Evolutionary conservation across 805 yeast genomes (phyloP).

Genomic region (Zygoascus flipseniorum): DNA sequence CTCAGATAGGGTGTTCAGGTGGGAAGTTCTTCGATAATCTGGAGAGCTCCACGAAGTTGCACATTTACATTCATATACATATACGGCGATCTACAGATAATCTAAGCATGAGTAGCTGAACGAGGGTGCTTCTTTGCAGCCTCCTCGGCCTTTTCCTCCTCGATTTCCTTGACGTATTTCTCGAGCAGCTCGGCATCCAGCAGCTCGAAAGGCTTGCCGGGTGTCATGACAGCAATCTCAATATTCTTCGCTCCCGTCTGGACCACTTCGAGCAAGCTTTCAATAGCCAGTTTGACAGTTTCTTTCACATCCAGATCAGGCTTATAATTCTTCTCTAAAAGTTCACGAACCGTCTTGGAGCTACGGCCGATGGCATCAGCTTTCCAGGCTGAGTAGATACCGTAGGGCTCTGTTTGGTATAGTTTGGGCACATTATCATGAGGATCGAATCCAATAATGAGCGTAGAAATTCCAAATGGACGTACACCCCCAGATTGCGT

Average conservation of each 20-base stretch:
- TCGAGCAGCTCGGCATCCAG: constrained; percentile 67
- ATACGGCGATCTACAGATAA: too few species aligned
- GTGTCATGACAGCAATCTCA: constrained; percentile 80
- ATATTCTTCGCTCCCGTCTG: constrained; percentile 97
- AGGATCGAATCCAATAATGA: constrained; percentile 92
- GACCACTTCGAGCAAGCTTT: constrained; percentile 87
- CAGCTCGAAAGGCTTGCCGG: constrained; percentile 48
- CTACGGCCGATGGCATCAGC: constrained; percentile 96
- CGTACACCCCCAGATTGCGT: constrained; percentile 98
- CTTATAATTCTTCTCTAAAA: constrained; percentile 78
- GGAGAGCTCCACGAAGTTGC: too few species aligned
- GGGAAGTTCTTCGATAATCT: too few species aligned
- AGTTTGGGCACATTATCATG: constrained; percentile 73
- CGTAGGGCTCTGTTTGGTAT: constrained; percentile 95
- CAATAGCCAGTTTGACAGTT: constrained; percentile 73
- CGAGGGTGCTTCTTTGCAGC: constrained; percentile 58
- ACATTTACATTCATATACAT: too few species aligned
- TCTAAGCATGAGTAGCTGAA: not conserved
- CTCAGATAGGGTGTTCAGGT: too few species aligned
- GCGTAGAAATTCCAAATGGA: constrained; percentile 93
- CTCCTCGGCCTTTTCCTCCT: constrained; percentile 78
- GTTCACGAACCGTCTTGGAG: constrained; percentile 90
- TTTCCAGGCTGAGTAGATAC: constrained; percentile 95
- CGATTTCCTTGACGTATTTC: constrained; percentile 69
- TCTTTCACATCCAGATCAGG: constrained; percentile 55